A percentile compares a stretch with the other conserved stretches of the same genome.
These are phyloP conservation scores for Dysphania ambrosioides DNA, from an alignment of 148 eudicot genomes.

Conservation along the genomic window DNA sequence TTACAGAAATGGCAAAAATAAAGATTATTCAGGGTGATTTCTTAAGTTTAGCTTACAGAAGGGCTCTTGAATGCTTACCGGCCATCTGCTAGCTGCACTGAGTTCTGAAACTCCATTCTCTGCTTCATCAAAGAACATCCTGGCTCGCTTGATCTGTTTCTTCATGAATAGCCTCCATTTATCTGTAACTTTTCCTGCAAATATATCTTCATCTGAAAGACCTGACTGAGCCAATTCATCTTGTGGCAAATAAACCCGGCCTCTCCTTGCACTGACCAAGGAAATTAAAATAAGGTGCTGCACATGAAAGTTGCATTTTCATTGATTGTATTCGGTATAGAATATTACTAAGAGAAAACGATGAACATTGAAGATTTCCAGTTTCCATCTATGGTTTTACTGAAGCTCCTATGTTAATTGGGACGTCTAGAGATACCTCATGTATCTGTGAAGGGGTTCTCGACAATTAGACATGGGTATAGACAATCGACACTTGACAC, in stretches of 20 bases:
- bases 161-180: constrained; percentile 95
- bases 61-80: constrained; percentile 44
- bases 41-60: no score
- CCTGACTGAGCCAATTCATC: constrained; percentile 95
- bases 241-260: constrained; percentile 87
- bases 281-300: constrained; percentile 11
- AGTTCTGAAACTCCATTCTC: constrained; percentile 87
- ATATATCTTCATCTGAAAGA: constrained; percentile 91
- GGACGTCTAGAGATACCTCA: no score
- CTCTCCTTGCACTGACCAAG: constrained; percentile 76
- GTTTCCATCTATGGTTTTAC: neutral
- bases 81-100: constrained; percentile 92
- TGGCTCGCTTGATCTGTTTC: constrained; percentile 85
- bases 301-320: neutral
- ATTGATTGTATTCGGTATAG: neutral
- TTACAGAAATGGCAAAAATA: neutral
- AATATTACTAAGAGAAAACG: no score
- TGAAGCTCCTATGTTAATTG: no score
- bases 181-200: constrained; percentile 83
- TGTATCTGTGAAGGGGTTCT: no score
- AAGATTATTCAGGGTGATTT: neutral
- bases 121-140: constrained; percentile 88
- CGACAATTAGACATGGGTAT: neutral
- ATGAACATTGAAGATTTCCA: neutral
- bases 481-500: neutral